Percentiles rank a stretch among this genome's conserved stretches.
These are phyloP conservation scores for Fusarium sororula DNA, from an alignment of 2,329 filamentous ascomycete genomes.

Conservation along the genomic window DNA sequence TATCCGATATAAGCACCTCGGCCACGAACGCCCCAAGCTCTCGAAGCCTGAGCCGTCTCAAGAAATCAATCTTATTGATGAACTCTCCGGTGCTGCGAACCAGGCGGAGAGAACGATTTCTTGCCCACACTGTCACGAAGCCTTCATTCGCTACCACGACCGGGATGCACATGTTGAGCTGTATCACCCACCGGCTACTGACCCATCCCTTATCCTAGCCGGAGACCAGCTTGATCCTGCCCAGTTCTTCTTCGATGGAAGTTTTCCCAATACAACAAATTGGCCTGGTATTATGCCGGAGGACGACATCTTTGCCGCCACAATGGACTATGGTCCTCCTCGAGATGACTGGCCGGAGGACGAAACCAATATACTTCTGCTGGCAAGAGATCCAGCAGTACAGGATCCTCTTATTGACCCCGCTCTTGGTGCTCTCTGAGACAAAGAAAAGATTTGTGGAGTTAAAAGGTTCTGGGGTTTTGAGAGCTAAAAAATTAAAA, in stretches of 20 bases:
- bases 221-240: conserved; percentile 31
- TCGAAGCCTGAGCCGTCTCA: conserved; percentile 31
- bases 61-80: conserved; percentile 50
- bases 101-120: conserved; percentile 54
- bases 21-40: conserved; percentile 57
- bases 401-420: conserved; percentile 47
- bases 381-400: conserved; percentile 44
- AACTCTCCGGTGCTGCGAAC: conserved; percentile 53
- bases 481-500: conserved; percentile 20
- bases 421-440: conserved; percentile 35
- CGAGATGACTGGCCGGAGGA: conserved; percentile 56
- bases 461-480: conserved; percentile 10
- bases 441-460: neutral
- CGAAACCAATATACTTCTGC: conserved; percentile 54
- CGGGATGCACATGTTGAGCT: conserved; percentile 57
- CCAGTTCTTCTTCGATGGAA: conserved; percentile 34
- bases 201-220: conserved; percentile 39
- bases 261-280: conserved; percentile 18
- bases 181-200: conserved; percentile 34
- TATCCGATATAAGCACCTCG: conserved; percentile 82
- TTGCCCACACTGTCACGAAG: conserved; percentile 57
- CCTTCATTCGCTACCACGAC: conserved; percentile 62
- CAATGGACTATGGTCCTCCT: conserved; percentile 45
- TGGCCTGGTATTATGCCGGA: conserved; percentile 41
- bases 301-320: conserved; percentile 49